Evolutionary conservation across 2,329 filamentous ascomycete species (phyloP), one percentile per base, ranked within the genome.

Genomic region (Trichothecium roseum): DNA sequence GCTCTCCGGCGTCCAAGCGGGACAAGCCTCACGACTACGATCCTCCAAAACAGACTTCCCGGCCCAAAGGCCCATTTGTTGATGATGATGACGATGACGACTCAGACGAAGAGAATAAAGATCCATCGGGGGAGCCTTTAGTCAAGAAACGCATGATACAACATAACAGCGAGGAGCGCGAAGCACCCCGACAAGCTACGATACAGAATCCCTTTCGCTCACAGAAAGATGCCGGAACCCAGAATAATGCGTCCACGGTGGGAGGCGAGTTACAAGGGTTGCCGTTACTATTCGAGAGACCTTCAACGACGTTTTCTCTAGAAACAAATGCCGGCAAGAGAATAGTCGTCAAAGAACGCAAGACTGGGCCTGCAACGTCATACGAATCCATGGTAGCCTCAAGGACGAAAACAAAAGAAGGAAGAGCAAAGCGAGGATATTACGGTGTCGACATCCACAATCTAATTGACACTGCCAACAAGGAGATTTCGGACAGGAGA

Each of bases 371-470:
- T 1, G 52, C 60, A 1, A 52, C 72, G 2, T 65, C 80, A 0
- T 85, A 81, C 48, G 76, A 84, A 48, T 63, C 72, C 28, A 69
- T 86, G 45, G 72, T 84, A 3, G 80, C 81, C 16, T 70, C 75
- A 9, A 68, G 81, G 34, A 84, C 81, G 5, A 73, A 62, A 37
- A 77, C 71, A 1, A 77, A 74, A 42, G 72, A 80, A 38, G 80
- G 81, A 2, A 69, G 77, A 39, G 83, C 83, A 3, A 75, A 74
- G 48, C 75, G 75, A 46, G 81, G 79, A 47, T 96, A 88, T 59
- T 98, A 94, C 54, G 91, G 91, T 8, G 81, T 98, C 44, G 81
- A 94, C 32, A 91, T 98, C 24, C 87, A 95, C 55, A 68, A 77
- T 37, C 63, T 98, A 28, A 71, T 96, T 38, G 79, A 84, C 38